Conservation (phyloP, 495 filamentous ascomycete genomes). For the Neurospora sp. region DNA sequence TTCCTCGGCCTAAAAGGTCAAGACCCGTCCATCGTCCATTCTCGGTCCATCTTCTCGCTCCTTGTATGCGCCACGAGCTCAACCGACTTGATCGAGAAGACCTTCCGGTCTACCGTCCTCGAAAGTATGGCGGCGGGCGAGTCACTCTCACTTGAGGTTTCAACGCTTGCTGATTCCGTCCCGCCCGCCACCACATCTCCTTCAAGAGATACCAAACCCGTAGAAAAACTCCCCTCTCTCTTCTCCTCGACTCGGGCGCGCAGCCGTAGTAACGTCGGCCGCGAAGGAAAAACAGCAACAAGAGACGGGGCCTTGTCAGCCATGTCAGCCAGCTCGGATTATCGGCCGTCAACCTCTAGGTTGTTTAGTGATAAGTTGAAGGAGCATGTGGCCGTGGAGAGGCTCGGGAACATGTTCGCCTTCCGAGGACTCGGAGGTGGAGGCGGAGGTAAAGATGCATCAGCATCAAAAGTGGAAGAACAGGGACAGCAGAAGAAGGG, state of each 20-base stretch:
- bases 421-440: neutral
- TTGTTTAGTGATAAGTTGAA: conserved; percentile 16
- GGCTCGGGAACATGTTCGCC: conserved; percentile 13
- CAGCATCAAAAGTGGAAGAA: neutral
- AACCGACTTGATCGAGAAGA: conserved; percentile 19
- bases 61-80: conserved; percentile 29
- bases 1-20: conserved; percentile 30
- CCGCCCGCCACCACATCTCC: neutral
- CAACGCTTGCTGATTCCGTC: neutral
- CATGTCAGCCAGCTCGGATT: neutral
- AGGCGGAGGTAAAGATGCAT: neutral
- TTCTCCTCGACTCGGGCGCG: conserved; percentile 12
- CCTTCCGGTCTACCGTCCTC: conserved; percentile 28
- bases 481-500: conserved; percentile 9
- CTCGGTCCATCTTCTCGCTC: conserved; percentile 41
- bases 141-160: conserved; percentile 11
- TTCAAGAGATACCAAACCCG: neutral
- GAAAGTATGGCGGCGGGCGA: conserved; percentile 29
- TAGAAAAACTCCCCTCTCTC: neutral
- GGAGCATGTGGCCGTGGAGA: conserved; percentile 15
- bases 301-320: neutral
- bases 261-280: neutral
- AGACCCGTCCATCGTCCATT: conserved; percentile 25
- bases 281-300: conserved; percentile 5
- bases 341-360: neutral